phyloP scores from a whole-genome alignment of 805 yeast species.

The Candida piceae region DNA sequence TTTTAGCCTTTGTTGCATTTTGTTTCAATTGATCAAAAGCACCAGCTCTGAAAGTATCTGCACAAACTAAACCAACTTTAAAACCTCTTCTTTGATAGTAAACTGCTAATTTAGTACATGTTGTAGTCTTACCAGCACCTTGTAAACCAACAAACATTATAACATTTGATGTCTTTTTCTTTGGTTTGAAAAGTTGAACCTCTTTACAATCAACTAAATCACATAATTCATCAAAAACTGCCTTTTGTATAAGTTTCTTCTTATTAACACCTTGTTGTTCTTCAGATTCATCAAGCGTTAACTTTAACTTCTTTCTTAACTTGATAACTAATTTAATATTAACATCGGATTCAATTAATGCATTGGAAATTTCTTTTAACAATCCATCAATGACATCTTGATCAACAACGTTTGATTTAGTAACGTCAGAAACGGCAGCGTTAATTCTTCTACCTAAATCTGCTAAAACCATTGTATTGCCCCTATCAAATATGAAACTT shows the following conservation, averaged over 20 bases:
- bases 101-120: conserved; percentile 94
- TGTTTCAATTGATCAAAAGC: conserved; percentile 98
- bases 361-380: conserved; percentile 86
- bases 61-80: conserved; percentile 95
- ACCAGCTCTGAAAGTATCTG: conserved; percentile 99
- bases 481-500: too few relatives aligned
- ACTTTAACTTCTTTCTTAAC: conserved; percentile 66
- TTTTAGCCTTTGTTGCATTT: conserved; percentile 91
- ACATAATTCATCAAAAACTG: conserved; percentile 90
- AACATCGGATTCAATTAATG: conserved; percentile 90
- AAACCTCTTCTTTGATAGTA: conserved; percentile 90
- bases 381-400: conserved; percentile 56
- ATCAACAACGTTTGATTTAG: conserved; percentile 54
- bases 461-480: conserved; percentile 83
- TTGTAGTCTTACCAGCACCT: conserved; percentile 98
- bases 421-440: conserved; percentile 62
- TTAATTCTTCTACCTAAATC: conserved; percentile 76
- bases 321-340: conserved; percentile 78
- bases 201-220: conserved; percentile 70
- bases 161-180: conserved; percentile 71
- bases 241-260: conserved; percentile 78
- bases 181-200: conserved; percentile 59
- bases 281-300: conserved; percentile 48
- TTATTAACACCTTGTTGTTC: conserved; percentile 59
- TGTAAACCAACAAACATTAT: conserved; percentile 98